Base-by-base conservation (phyloP, 2,329 filamentous ascomycete genomes). In the Diplodia seriata region DNA sequence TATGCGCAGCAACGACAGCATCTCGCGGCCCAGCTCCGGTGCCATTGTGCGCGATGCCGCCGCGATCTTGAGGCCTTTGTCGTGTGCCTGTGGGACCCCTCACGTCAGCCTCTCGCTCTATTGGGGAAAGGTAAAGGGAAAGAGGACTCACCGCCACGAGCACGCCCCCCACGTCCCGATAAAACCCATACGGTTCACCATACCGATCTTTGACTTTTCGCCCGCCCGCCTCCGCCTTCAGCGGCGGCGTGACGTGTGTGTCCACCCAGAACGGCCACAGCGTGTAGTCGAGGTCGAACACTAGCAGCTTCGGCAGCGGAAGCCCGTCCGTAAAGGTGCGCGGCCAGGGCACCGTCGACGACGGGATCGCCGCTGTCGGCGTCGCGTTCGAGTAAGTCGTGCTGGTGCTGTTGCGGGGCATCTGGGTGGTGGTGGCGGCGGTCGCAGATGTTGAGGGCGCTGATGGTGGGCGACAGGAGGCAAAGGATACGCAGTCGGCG, bases 201-300 rank as follows among this genome's bases (percentile, higher is more conserved):
- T 80, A 82, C 31, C 77, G 74, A 70, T 89, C 86, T 71, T 84
- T 85, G 61, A 87, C 83, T 70, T 79, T 81, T 53, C 79, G 71
- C 5, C 82, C 82, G 47, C 77, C 76, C 9, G 74, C 74, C 59
- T 55, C 61, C 3, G 79, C 73, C 71, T 89, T 89, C 61, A 97
- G 81, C 0, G 93, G 94, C 7, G 89, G 86, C 29, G 88, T 87
- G 73, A 95, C 91, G 80, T 97, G 94, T 3, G 93, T 97, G 82
- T 98, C 95, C 1, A 97, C 90, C 94, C 94, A 98, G 81, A 97
- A 97, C 4, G 94, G 93, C 95, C 94, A 98, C n/a, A 98, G 85
- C 0, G 95, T 98, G 84, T 97, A 98, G 84, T 98, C 94, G 70
- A 98, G 88, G 78, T 98, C 95, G 81, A 98, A 97, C 71, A 95